Percentiles rank a stretch among this genome's conserved stretches.
Evolutionary conservation across 495 filamentous ascomycete genomes (phyloP).

Genomic region (Tuber melanosporum): DNA sequence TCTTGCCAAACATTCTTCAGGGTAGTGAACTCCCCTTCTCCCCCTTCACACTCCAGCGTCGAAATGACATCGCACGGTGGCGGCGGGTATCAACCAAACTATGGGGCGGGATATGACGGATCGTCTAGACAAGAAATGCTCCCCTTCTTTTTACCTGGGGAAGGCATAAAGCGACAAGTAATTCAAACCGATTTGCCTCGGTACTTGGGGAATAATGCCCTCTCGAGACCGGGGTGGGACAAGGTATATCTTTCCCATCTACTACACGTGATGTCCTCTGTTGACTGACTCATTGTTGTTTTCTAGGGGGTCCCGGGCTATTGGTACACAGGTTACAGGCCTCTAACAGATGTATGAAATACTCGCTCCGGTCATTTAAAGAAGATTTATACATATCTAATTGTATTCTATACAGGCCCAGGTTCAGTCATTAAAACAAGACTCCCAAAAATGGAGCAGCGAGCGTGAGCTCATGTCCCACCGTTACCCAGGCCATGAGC

Average conservation of each 20-base stretch:
- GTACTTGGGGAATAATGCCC: conserved; percentile 36
- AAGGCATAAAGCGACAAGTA: conserved; percentile 33
- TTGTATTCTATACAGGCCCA: conserved; percentile 19
- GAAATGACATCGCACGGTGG: not conserved
- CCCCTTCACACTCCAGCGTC: not conserved
- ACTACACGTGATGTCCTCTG: not conserved
- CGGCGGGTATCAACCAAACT: not conserved
- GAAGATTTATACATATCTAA: conserved; percentile 13
- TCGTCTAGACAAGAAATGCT: not conserved
- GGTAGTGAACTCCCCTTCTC: not conserved
- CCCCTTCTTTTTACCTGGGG: conserved; percentile 29
- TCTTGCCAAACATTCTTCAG: not conserved
- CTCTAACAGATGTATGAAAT: conserved; percentile 32
- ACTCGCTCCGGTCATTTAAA: not conserved
- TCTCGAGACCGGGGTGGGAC: conserved; percentile 13
- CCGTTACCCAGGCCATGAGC: conserved; percentile 1
- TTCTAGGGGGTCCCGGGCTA: conserved; percentile 24
- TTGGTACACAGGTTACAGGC: conserved; percentile 28
- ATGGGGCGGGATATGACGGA: not conserved
- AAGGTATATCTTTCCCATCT: conserved; percentile 13
- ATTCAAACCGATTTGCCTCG: conserved; percentile 35
- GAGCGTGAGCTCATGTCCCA: conserved; percentile 16
- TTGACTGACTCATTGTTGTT: not conserved
- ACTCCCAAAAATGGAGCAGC: conserved; percentile 22
- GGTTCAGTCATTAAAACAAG: conserved; percentile 27